Evolutionary conservation across 139 green algal genomes (phyloP).

Genomic region (Chlamydomonas eustigma): DNA sequence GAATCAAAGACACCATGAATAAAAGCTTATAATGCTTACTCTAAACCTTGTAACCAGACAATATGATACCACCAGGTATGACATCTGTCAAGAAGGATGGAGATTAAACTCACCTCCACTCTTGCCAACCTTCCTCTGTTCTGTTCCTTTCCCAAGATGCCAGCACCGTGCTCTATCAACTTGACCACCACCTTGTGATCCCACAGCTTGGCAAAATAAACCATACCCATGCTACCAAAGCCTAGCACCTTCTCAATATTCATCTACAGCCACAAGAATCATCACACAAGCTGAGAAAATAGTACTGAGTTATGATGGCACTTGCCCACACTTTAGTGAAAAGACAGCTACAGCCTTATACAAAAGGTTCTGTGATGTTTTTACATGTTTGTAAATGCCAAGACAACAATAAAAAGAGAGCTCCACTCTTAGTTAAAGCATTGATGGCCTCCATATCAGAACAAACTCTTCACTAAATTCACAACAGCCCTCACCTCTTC

Average conservation of each 20-base stretch:
- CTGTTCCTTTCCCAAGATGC: slow-evolving; percentile 39
- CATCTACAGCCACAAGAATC: not conserved
- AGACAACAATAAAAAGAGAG: not conserved
- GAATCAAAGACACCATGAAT: too few species aligned
- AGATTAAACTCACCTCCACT: slow-evolving; percentile 11
- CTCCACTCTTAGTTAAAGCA: not conserved
- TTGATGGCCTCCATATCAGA: not conserved
- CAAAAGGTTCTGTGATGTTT: too few species aligned
- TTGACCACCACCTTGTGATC: slow-evolving; percentile 41
- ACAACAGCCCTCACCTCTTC: slow-evolving; percentile 24
- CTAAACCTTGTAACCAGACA: too few species aligned
- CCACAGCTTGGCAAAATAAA: slow-evolving; percentile 39
- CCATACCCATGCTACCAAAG: slow-evolving; percentile 35
- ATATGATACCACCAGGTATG: too few species aligned
- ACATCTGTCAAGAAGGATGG: too few species aligned
- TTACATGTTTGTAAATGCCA: not conserved
- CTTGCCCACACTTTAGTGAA: too few species aligned
- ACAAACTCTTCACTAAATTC: not conserved
- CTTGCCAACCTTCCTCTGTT: slow-evolving; percentile 7
- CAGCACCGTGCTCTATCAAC: slow-evolving; percentile 41
- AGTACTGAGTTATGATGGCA: too few species aligned
- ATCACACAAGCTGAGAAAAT: not conserved
- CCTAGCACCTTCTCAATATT: not conserved
- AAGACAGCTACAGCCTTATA: too few species aligned
- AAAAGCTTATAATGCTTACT: too few species aligned